These are phyloP conservation scores for Cutaneotrichosporon cavernicola DNA, from an alignment of 1,284 basidiomycete species.

Conservation along the genomic window DNA sequence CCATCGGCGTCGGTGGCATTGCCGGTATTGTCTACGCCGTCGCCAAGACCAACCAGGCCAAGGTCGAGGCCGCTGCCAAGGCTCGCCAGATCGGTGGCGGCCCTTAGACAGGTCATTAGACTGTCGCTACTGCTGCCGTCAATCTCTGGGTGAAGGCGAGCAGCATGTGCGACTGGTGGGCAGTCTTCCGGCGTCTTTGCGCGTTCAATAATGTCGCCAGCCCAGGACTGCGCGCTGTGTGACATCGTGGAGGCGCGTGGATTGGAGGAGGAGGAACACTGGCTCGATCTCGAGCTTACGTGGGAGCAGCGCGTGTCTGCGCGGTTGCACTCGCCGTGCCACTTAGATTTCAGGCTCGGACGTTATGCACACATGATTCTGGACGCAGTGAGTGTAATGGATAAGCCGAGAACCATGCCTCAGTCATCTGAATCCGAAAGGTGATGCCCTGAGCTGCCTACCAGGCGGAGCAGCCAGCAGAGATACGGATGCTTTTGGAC, in stretches of 20 bases:
- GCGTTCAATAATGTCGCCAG: not conserved
- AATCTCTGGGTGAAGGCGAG: not conserved
- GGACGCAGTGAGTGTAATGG: too few relatives aligned
- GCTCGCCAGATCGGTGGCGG: conserved; percentile 30
- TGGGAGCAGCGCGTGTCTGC: conserved; percentile 2
- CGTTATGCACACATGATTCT: conserved; percentile 7
- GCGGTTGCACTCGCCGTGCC: conserved; percentile 1
- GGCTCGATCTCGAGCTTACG: conserved; percentile 2
- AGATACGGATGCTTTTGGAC: too few relatives aligned
- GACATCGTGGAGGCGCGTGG: conserved; percentile 3
- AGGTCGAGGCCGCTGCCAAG: conserved; percentile 42
- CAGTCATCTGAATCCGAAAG: too few relatives aligned
- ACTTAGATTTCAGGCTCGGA: conserved; percentile 7
- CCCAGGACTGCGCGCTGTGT: not conserved
- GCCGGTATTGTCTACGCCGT: conserved; percentile 83
- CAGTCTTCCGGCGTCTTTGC: not conserved
- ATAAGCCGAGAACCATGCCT: too few relatives aligned
- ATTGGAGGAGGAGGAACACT: not conserved
- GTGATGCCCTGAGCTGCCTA: too few relatives aligned
- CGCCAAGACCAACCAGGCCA: conserved; percentile 63
- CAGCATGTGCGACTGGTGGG: not conserved
- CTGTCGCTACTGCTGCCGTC: not conserved
- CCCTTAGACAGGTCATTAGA: conserved; percentile 7
- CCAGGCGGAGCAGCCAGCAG: too few relatives aligned
- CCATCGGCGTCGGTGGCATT: conserved; percentile 84